Base-by-base conservation (phyloP, 495 filamentous ascomycete species). In the Glonium stellatum region DNA sequence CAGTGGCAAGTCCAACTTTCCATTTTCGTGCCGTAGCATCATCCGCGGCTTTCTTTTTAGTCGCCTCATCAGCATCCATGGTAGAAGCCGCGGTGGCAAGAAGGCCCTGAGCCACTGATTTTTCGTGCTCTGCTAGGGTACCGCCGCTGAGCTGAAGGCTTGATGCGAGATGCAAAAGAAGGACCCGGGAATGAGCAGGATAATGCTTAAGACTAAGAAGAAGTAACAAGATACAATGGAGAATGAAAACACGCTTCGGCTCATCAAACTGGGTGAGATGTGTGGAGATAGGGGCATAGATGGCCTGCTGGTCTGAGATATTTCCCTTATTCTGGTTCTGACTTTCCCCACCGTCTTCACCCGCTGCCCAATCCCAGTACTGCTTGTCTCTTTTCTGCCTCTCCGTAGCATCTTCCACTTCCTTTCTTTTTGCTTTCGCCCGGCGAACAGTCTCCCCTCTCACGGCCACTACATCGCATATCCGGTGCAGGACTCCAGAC, bases 1-100 rank as follows among this genome's bases (percentile, higher is more conserved):
- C 87, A n/a, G 85, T 86, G 4, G 90, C 91, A 12, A 95, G 75
- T 15, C 87, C 88, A 23, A 90, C 81, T 69, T 90, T 96, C 87
- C 86, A 93, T 70, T 85, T 87, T 53, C 87, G 79, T 1, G 79
- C 69, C 19, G 75, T 67, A 61, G 84, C 82, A 54, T 80, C 80
- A 58, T 90, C 84, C 57, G 92, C 87, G 8, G 73, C 78, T 63
- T 84, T 61, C 48, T 62, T 68, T 57, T 68, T 68, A 1, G 66
- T 58, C 5, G 59, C 31, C 44, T 66, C 62, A 34, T 70, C 68
- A 15, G 68, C 68, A 54, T 62, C 57, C 65, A 70, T 68, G 37
- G 61, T 58, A 19, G 60, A 61, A 0, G 60, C 61, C n/a, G 63
- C 65, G 1, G 68, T 53, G n/a, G 60, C 65, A 1, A 70, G 60